Evolutionary conservation across 2,329 filamentous ascomycete genomes (phyloP).

Genomic region (Lasiodiplodia sp.): DNA sequence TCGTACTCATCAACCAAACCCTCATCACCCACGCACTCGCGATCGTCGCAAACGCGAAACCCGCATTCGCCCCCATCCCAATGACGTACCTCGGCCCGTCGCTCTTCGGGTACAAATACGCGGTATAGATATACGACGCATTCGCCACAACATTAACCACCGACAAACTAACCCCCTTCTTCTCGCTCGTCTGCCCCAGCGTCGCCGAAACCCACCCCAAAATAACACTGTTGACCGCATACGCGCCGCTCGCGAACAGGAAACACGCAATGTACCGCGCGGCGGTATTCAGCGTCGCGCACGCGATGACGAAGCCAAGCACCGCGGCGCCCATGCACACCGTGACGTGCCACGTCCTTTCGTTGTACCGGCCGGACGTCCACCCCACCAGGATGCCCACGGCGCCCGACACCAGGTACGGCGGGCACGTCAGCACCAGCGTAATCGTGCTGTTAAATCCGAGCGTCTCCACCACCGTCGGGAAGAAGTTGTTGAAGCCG

Average conservation of each 20-base stretch:
- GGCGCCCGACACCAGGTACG: conserved; percentile 35
- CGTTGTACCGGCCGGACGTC: conserved; percentile 44
- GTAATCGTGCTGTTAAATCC: conserved; percentile 46
- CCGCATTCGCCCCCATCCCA: conserved; percentile 41
- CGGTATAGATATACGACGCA: conserved; percentile 47
- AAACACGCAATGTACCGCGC: conserved; percentile 43
- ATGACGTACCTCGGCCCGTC: conserved; percentile 42
- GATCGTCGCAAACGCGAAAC: conserved; percentile 43
- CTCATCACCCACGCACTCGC: conserved; percentile 42
- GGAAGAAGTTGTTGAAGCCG: conserved; percentile 44
- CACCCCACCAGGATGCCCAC: conserved; percentile 35
- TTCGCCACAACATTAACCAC: conserved; percentile 54
- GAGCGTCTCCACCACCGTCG: conserved; percentile 46
- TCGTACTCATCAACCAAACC: conserved; percentile 40
- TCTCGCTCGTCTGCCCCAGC: conserved; percentile 52
- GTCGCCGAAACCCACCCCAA: conserved; percentile 53
- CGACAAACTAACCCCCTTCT: conserved; percentile 52
- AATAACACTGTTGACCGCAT: conserved; percentile 40
- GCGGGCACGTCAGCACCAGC: conserved; percentile 38
- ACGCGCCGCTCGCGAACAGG: conserved; percentile 41
- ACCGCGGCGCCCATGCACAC: conserved; percentile 36
- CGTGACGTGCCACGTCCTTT: conserved; percentile 37
- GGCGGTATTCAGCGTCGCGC: conserved; percentile 38
- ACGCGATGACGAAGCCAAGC: conserved; percentile 41
- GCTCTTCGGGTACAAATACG: conserved; percentile 45